Conservation (phyloP, 257 asterid genomes). For the Ophiorrhiza pumila region DNA sequence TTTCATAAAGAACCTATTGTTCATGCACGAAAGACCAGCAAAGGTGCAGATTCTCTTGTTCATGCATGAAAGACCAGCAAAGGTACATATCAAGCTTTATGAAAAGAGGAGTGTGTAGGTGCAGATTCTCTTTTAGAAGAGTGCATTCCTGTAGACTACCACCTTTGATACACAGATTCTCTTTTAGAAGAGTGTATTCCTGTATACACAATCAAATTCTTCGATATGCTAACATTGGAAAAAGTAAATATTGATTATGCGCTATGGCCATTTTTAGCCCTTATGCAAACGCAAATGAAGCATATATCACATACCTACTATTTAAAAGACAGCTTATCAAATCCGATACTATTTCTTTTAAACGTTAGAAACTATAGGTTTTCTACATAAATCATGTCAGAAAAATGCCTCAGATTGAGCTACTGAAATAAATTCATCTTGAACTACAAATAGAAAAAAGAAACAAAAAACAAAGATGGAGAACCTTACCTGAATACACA, state of each 20-base stretch:
- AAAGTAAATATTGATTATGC: not conserved
- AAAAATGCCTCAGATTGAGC: not conserved
- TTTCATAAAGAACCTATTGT: not conserved
- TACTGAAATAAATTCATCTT: not conserved
- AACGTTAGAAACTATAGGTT: not conserved
- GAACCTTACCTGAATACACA: slow-evolving; percentile 71
- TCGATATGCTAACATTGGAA: not conserved
- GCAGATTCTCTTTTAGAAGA: not conserved
- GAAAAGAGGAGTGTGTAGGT: not conserved
- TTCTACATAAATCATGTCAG: not conserved
- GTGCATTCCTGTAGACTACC: not conserved
- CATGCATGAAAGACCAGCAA: not conserved
- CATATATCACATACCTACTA: too few relatives aligned
- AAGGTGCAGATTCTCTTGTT: not conserved
- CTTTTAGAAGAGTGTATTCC: not conserved
- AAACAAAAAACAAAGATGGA: not conserved
- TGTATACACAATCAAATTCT: too few relatives aligned
- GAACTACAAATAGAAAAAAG: not conserved
- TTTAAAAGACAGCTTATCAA: not conserved
- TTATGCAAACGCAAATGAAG: not conserved
- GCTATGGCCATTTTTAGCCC: not conserved
- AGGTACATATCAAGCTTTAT: not conserved
- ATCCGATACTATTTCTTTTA: not conserved
- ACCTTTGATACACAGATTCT: not conserved
- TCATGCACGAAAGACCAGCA: not conserved